Evolutionary conservation across 1,284 basidiomycete species (phyloP).

Genomic region (Cryptococcus amylolentus): DNA sequence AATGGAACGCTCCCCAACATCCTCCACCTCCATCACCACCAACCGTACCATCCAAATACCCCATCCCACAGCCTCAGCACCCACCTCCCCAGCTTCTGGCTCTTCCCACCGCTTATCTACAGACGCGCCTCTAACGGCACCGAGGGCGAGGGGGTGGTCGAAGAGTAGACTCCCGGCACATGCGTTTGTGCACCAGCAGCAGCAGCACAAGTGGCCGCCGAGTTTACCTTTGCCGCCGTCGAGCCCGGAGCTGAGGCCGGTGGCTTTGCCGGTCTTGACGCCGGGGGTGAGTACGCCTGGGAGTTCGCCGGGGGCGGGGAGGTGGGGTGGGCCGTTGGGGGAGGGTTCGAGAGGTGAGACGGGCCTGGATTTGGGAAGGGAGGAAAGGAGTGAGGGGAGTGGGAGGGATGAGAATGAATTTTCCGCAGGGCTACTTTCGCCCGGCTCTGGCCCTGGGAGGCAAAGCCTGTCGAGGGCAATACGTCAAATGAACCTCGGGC

Average conservation of each 20-base stretch:
- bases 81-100: conserved; percentile 14
- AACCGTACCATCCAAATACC: background rate
- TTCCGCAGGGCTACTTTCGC: background rate
- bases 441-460: background rate
- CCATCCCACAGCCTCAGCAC: conserved; percentile 21
- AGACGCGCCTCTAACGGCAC: background rate
- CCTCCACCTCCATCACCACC: background rate
- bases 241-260: conserved; percentile 33
- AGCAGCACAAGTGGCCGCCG: conserved; percentile 1
- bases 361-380: too few relatives aligned
- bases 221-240: conserved; percentile 14
- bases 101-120: background rate
- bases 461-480: conserved; percentile 10
- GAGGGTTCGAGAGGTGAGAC: too few relatives aligned
- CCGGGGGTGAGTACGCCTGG: conserved; percentile 7
- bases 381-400: too few relatives aligned
- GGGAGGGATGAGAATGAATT: background rate
- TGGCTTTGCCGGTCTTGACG: conserved; percentile 33
- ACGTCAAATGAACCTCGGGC: background rate
- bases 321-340: too few relatives aligned
- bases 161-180: conserved; percentile 17
- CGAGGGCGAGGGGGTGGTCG: background rate
- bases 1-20: background rate
- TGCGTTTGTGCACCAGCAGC: conserved; percentile 8
- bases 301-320: too few relatives aligned